Evolutionary conservation across 345 rosid genomes (phyloP), one percentile per base, ranked within the genome.

Genomic region (Nasturtium officinale): DNA sequence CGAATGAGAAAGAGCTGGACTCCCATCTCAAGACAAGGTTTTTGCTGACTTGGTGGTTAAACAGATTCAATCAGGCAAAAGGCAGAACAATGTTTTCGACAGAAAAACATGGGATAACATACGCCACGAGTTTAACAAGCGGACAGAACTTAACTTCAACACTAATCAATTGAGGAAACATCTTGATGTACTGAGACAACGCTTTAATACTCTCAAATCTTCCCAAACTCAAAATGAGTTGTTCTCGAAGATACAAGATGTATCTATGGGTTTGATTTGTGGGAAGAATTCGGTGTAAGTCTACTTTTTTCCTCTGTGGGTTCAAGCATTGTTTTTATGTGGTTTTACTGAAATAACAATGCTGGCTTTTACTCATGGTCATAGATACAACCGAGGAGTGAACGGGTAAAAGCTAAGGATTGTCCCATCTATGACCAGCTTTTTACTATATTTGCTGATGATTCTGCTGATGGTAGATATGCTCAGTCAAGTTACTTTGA

Each of bases 401-500:
- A 87, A 65, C 64, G 78, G 37, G 72, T 77, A 47, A 87, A 84
- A 72, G 85, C 77, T 47, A 87, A 85, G 82, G 90, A 87, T 17
- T 85, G 89, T 9, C 88, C 89, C n/a, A 89, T 91, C 56, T 89
- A 84, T 38, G 89, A 85, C 16, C 96, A 92, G 78, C 86, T 92
- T 35, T 81, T 89, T 73, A 67, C 81, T 23, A 92, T 92, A 55
- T 92, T 88, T 77, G 72, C 77, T 8, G 92, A 92, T 70, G 72
- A 86, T 66, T 84, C 85, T 18, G 79, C 78, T 20, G 87, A 83
- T 61, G 98, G 98, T 37, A 87, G 81, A 67, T 92, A 88, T 74
- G 98, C 98, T 62, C 96, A 87, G 78, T 92, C 98, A 35, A 92
- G 96, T 79, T 92, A 90, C 76, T 92, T 88, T 66, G 91, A 88